phyloP scores from a whole-genome alignment of 192 early-diverging fungal species.

The Coemansia sp. region DNA sequence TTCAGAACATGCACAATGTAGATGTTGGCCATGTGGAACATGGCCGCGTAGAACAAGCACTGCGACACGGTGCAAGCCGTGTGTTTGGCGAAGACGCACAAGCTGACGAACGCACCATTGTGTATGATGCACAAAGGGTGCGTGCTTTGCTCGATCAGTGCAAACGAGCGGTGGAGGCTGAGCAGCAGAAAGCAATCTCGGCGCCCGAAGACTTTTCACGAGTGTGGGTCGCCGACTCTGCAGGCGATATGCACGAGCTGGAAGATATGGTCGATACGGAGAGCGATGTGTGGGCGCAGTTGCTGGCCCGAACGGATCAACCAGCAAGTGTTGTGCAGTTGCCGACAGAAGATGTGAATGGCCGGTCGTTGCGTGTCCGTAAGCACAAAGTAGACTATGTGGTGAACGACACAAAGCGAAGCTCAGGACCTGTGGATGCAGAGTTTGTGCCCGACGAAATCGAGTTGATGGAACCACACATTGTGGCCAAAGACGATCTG shows the following conservation, averaged over 20 bases:
- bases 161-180: conserved; percentile 12
- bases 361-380: conserved; percentile 31
- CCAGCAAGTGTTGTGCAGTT: background rate
- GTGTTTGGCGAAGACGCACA: conserved; percentile 63
- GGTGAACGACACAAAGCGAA: background rate
- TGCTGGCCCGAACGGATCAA: conserved; percentile 2
- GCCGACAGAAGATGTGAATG: conserved; percentile 10
- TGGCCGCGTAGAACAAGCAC: conserved; percentile 55
- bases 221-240: conserved; percentile 24
- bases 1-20: conserved; percentile 79
- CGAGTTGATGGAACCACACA: background rate
- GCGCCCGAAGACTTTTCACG: conserved; percentile 19
- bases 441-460: conserved; percentile 6
- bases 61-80: conserved; percentile 87
- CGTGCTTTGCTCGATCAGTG: conserved; percentile 31
- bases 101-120: conserved; percentile 31
- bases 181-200: background rate
- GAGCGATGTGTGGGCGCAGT: conserved; percentile 11
- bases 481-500: conserved; percentile 1
- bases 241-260: background rate
- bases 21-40: conserved; percentile 2
- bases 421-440: background rate
- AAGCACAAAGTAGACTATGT: conserved; percentile 39
- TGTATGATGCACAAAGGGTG: conserved; percentile 19
- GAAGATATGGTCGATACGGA: background rate